Percentiles rank a stretch among this genome's conserved stretches.
These are phyloP conservation scores for Cantharellus cinnabarinus DNA, from an alignment of 768 basidiomycete genomes.

Conservation along the genomic window DNA sequence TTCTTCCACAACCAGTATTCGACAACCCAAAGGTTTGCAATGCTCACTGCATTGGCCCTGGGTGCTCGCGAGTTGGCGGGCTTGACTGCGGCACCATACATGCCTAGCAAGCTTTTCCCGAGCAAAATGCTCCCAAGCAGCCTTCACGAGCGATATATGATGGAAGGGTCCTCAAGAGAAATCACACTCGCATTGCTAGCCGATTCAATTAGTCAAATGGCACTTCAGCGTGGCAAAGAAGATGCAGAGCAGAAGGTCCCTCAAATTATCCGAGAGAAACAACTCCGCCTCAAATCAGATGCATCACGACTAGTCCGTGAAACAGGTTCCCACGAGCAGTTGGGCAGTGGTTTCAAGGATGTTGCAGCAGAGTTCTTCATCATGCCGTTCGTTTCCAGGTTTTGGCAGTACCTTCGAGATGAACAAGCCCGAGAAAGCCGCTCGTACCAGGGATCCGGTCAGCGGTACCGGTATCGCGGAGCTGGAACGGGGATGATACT, in stretches of 20 bases:
- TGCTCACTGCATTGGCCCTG: conserved; percentile 69
- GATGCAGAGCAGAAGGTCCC: conserved; percentile 35
- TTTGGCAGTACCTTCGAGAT: conserved; percentile 85
- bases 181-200: conserved; percentile 25
- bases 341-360: conserved; percentile 13
- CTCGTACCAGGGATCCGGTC: conserved; percentile 27
- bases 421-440: conserved; percentile 58
- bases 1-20: conserved; percentile 93
- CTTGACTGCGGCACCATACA: conserved; percentile 19
- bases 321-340: not conserved
- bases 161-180: conserved; percentile 16
- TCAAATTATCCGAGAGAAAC: conserved; percentile 49
- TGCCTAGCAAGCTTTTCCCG: conserved; percentile 32
- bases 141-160: conserved; percentile 50
- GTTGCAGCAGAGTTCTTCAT: conserved; percentile 80
- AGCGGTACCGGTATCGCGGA: conserved; percentile 35
- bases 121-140: conserved; percentile 55
- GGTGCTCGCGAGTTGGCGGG: conserved; percentile 67
- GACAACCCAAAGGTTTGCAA: conserved; percentile 59
- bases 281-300: conserved; percentile 34
- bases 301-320: not conserved
- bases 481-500: conserved; percentile 71
- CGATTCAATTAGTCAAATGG: conserved; percentile 37
- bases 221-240: conserved; percentile 41
- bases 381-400: conserved; percentile 75